Conservation (phyloP, 2,329 filamentous ascomycete species). For the Botryotinia calthae region DNA sequence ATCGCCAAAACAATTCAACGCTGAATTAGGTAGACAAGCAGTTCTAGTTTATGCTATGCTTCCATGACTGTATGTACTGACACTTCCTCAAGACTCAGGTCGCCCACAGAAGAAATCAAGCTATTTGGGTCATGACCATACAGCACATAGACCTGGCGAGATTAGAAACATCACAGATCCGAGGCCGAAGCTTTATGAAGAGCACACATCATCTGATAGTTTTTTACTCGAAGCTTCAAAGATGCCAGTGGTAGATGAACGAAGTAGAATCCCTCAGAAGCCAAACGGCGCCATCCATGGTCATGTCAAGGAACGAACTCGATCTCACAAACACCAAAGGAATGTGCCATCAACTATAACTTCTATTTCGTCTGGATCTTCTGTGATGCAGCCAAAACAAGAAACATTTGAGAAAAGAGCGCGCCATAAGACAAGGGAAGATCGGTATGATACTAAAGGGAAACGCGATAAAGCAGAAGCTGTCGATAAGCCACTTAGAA, state of each 20-base stretch:
- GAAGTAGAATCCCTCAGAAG: not conserved
- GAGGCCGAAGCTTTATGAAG: conserved; percentile 19
- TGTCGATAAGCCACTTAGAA: conserved; percentile 27
- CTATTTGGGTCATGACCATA: not conserved
- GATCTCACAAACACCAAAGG: conserved; percentile 22
- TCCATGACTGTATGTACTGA: not conserved
- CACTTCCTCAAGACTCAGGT: not conserved
- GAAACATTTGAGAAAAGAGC: conserved; percentile 46
- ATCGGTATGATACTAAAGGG: conserved; percentile 52
- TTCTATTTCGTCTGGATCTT: not conserved
- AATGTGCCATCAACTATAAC: conserved; percentile 10
- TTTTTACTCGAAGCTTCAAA: conserved; percentile 27
- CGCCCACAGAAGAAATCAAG: not conserved
- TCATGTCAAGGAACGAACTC: not conserved
- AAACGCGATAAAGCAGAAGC: conserved; percentile 30
- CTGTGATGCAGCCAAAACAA: conserved; percentile 3
- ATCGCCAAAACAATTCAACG: not conserved
- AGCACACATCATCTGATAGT: conserved; percentile 29
- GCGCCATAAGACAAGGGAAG: conserved; percentile 55
- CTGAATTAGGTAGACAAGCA: not conserved
- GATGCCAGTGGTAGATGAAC: conserved; percentile 5
- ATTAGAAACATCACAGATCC: not conserved
- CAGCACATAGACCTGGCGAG: not conserved
- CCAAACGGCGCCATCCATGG: not conserved
- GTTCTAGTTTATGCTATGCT: not conserved